Conservation (phyloP, 2,329 filamentous ascomycete genomes). For the Botryotinia globosa region DNA sequence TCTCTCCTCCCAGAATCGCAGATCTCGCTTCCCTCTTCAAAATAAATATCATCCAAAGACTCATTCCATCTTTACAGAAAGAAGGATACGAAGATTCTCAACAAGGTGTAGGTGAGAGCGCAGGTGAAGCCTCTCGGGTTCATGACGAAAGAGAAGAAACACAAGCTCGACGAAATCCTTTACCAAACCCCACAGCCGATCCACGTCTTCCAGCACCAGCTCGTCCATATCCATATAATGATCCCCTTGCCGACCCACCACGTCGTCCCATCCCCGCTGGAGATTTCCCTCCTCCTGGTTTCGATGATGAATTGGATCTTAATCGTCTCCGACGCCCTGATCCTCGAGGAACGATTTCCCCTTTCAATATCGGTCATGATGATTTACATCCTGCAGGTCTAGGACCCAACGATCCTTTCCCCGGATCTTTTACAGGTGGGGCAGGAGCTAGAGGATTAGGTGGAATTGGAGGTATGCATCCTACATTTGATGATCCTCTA, state of each 20-base stretch:
- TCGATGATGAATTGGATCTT: slow-evolving; percentile 90
- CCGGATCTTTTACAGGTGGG: slow-evolving; percentile 61
- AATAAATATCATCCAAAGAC: slow-evolving; percentile 75
- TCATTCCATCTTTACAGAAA: slow-evolving; percentile 73
- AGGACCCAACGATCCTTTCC: slow-evolving; percentile 79
- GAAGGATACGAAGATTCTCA: slow-evolving; percentile 63
- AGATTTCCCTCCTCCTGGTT: slow-evolving; percentile 82
- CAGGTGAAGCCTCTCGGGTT: slow-evolving; percentile 42
- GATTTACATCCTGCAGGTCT: slow-evolving; percentile 86
- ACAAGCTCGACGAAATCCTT: slow-evolving; percentile 44
- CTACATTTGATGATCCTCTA: slow-evolving; percentile 87
- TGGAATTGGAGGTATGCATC: slow-evolving; percentile 76
- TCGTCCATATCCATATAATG: slow-evolving; percentile 64
- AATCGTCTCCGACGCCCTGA: slow-evolving; percentile 58
- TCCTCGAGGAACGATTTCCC: slow-evolving; percentile 44
- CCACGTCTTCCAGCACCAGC: slow-evolving; percentile 56
- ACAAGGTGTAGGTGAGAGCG: slow-evolving; percentile 34
- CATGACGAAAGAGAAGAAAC: slow-evolving; percentile 43
- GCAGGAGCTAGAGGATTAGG: slow-evolving; percentile 56
- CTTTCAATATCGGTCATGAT: slow-evolving; percentile 73
- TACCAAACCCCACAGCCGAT: slow-evolving; percentile 37
- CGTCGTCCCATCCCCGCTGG: slow-evolving; percentile 63
- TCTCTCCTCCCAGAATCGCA: slow-evolving; percentile 63
- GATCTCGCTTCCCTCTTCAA: slow-evolving; percentile 73
- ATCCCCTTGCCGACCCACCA: slow-evolving; percentile 61